Evolutionary conservation across 1,139 yeast genomes (phyloP), one percentile per base, ranked within the genome.

Genomic region (Debaryomyces psychrophilus): DNA sequence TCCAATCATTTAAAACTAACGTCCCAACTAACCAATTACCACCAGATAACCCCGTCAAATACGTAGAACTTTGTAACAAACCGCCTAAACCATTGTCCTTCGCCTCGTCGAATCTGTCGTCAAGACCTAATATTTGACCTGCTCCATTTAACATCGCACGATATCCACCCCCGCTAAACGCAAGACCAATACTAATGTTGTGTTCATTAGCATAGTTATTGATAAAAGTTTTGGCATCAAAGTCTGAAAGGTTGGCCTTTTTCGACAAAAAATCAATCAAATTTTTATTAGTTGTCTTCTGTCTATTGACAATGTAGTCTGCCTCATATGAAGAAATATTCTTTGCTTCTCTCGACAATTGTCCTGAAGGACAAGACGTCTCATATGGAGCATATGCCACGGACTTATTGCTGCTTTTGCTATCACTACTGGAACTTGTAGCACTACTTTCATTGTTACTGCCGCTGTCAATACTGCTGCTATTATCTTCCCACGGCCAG

Each of bases 131-230:
- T 6, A 73, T 46, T 45, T 71, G 66, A 2, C 79, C 79, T 0
- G 77, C 79, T 5, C 77, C 78, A 31, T 58, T 53, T 34, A 74
- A 59, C 77, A 73, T 72, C 37, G 79, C 77, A 44, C 79, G 59
- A 51, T 71, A 73, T 1, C 79, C 78, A 31, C 79, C 79, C 1
- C 79, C 79, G 50, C 76, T 69, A 47, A 72, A 71, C 2, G 78
- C 71, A 42, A 74, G 54, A 0, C 76, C 79, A 27, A 74, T 68
- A 31, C 74, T 56, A 40, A 73, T 71, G 48, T 71, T 71, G 48
- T 65, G 70, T 4, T 51, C 36, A 2, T 57, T 44, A 5, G 68
- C 48, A 44, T 62, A 50, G 27, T 59, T 52, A 26, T 60, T 51
- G 20, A 73, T 59, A 49, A 70, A 72, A 5, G 51, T 48, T 17